Evolutionary conservation across 129 eudicot species (phyloP).

Genomic region (Apium graveolens): DNA sequence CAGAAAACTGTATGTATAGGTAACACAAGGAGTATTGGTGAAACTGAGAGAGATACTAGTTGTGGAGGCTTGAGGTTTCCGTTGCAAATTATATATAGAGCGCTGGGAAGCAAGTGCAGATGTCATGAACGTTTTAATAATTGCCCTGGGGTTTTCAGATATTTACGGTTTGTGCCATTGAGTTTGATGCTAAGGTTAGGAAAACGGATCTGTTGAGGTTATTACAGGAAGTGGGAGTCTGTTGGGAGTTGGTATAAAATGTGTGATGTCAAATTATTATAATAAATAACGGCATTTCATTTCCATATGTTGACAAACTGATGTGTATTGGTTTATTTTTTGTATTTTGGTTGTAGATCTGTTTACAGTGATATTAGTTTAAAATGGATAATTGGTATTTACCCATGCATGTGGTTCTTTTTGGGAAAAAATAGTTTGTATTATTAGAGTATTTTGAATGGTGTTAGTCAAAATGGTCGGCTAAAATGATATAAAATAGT

Average conservation of each 20-base stretch:
- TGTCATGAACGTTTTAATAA: neutral
- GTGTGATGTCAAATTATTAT: neutral
- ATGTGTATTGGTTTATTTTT: too few species aligned
- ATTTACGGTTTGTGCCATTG: neutral
- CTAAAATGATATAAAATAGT: too few species aligned
- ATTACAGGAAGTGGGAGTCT: neutral
- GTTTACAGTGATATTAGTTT: too few species aligned
- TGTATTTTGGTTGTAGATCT: too few species aligned
- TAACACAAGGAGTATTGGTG: neutral
- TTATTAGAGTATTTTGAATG: too few species aligned
- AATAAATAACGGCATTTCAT: too few species aligned
- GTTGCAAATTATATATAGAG: neutral
- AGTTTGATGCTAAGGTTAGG: neutral
- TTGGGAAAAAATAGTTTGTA: too few species aligned
- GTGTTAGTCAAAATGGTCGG: too few species aligned
- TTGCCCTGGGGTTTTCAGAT: neutral
- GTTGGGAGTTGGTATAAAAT: neutral
- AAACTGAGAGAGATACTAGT: neutral
- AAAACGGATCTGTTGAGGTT: neutral
- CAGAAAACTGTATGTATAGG: neutral
- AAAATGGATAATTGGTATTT: too few species aligned
- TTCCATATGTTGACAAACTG: neutral
- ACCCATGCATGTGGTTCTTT: too few species aligned
- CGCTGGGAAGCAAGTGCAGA: neutral
- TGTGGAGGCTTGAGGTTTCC: constrained; percentile 2